phyloP scores from a whole-genome alignment of 169 alveolate genomes.

The Babesia bigemina region DNA sequence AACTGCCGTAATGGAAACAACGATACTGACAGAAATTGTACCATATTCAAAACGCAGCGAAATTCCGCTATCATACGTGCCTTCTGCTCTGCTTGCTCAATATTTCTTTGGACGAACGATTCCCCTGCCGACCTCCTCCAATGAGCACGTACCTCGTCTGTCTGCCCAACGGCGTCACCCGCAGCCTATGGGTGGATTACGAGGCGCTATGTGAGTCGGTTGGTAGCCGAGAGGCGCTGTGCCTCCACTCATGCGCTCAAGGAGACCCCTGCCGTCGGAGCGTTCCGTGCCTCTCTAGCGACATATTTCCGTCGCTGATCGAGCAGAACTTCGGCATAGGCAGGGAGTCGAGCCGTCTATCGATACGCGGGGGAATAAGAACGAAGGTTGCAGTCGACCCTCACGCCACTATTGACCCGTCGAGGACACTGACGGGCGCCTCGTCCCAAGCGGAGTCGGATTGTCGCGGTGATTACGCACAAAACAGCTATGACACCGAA shows the following conservation, averaged over 20 bases:
- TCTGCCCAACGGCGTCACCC: conserved; percentile 1
- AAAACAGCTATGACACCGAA: not conserved
- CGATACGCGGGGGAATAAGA: not conserved
- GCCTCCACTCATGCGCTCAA: conserved; percentile 1
- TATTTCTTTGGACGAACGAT: no score
- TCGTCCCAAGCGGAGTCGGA: not conserved
- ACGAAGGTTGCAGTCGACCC: not conserved
- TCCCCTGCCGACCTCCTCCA: no score
- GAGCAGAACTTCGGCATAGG: not conserved
- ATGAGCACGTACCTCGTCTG: conserved; percentile 7
- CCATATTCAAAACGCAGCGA: no score
- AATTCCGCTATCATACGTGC: no score
- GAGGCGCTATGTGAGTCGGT: not conserved
- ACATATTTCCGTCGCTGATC: not conserved
- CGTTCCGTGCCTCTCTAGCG: conserved; percentile 14
- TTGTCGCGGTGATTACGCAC: not conserved
- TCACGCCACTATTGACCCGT: not conserved
- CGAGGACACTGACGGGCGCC: not conserved
- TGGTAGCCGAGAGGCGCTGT: not conserved
- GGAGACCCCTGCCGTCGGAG: conserved; percentile 19
- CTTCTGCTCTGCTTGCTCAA: no score
- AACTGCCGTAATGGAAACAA: no score
- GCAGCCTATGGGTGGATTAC: not conserved
- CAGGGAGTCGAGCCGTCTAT: not conserved
- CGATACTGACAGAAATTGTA: no score